phyloP scores from a whole-genome alignment of 108 stramenopile species.

The Cyclotella baltica region DNA sequence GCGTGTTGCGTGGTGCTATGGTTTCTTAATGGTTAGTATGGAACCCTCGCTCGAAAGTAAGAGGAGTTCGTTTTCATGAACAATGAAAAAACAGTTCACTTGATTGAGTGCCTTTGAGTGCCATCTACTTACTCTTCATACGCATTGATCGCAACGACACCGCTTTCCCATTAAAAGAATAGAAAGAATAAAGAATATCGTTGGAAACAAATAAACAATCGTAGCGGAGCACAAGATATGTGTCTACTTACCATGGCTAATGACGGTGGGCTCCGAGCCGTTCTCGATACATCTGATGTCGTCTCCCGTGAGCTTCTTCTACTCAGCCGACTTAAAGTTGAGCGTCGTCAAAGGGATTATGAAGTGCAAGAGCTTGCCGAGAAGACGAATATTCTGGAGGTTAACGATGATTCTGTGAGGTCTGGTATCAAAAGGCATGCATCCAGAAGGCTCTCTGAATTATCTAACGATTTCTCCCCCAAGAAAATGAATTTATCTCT shows the following conservation, averaged over 20 bases:
- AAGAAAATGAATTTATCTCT: slow-evolving; percentile 35
- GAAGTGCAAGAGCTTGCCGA: slow-evolving; percentile 9
- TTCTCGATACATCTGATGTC: slow-evolving; percentile 33
- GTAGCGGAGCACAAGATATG: no score
- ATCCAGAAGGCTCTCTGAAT: slow-evolving; percentile 3
- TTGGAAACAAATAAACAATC: no score
- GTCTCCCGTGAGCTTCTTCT: slow-evolving; percentile 33
- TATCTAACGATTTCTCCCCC: not conserved
- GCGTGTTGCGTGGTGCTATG: no score
- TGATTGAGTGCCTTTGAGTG: no score
- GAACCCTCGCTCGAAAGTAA: no score
- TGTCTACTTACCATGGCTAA: slow-evolving; percentile 43
- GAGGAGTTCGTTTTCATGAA: no score
- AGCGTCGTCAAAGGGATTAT: not conserved
- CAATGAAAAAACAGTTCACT: no score
- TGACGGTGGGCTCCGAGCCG: slow-evolving; percentile 42
- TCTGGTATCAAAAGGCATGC: not conserved
- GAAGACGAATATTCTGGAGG: not conserved
- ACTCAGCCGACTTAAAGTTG: not conserved
- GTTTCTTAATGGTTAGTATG: no score
- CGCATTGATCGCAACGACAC: no score
- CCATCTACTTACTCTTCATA: no score
- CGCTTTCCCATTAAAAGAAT: no score
- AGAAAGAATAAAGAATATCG: no score
- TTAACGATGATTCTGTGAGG: not conserved